Percentiles rank a stretch among this genome's conserved stretches.
Evolutionary conservation across 108 stramenopile genomes (phyloP).

Genomic region (Aurantiochytrium sp.): DNA sequence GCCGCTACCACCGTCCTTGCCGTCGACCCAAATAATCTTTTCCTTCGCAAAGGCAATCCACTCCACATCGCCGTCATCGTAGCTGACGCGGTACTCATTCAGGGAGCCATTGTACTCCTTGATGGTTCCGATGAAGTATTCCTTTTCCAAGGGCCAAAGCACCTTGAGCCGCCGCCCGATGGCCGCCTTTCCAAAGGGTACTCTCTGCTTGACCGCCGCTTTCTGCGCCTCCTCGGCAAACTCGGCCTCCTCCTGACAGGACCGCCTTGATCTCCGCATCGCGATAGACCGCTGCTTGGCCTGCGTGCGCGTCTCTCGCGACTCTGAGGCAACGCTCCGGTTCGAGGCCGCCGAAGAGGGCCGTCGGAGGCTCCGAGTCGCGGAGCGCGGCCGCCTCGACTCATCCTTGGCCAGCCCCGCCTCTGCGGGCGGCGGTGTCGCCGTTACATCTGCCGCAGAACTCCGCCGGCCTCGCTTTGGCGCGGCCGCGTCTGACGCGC

Average conservation of each 20-base stretch:
- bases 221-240: background rate
- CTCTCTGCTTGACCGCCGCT: background rate
- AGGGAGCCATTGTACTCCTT: background rate
- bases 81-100: slow-evolving; percentile 11
- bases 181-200: background rate
- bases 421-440: too few species aligned
- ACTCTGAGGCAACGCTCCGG: background rate
- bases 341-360: background rate
- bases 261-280: background rate
- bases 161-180: background rate
- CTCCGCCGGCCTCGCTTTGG: too few species aligned
- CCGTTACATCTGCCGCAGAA: too few species aligned
- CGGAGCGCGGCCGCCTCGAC: too few species aligned
- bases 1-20: too few species aligned
- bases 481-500: too few species aligned
- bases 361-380: too few species aligned
- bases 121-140: background rate
- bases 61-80: slow-evolving; percentile 19
- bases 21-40: slow-evolving; percentile 14
- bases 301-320: background rate
- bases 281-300: background rate
- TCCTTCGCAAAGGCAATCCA: background rate
- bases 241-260: background rate
- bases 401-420: too few species aligned
- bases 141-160: slow-evolving; percentile 23